phyloP scores from a whole-genome alignment of 2,329 filamentous ascomycete genomes.

The Amesomyces nigricolor region DNA sequence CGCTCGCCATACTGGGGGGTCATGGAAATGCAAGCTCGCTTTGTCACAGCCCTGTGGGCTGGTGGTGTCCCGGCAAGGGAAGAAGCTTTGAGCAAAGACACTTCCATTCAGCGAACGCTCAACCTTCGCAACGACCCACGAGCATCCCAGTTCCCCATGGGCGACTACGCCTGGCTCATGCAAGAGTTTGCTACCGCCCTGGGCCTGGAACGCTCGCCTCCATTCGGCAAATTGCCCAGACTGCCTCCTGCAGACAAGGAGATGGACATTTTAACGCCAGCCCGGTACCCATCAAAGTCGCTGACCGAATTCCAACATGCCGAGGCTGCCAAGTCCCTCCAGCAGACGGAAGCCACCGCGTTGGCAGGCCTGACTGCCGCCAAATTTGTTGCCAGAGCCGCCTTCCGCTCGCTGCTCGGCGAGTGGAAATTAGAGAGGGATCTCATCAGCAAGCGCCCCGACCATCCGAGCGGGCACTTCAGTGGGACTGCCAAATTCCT shows the following conservation, averaged over 20 bases:
- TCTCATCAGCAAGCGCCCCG: constrained; percentile 47
- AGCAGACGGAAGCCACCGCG: constrained; percentile 41
- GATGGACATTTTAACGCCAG: constrained; percentile 52
- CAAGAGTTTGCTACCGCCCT: constrained; percentile 61
- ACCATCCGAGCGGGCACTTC: constrained; percentile 60
- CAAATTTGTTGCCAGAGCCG: constrained; percentile 56
- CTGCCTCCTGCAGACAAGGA: constrained; percentile 38
- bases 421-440: constrained; percentile 59
- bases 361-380: constrained; percentile 38
- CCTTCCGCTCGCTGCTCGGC: constrained; percentile 67
- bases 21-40: constrained; percentile 78
- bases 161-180: constrained; percentile 72
- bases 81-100: constrained; percentile 40
- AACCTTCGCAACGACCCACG: constrained; percentile 47
- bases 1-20: constrained; percentile 80
- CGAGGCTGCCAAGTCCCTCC: constrained; percentile 40
- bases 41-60: constrained; percentile 58
- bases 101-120: constrained; percentile 42
- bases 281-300: constrained; percentile 44
- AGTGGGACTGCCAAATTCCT: constrained; percentile 60
- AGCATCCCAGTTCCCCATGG: constrained; percentile 72
- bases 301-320: constrained; percentile 37
- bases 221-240: constrained; percentile 33
- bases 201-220: constrained; percentile 40
- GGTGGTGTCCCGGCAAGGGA: constrained; percentile 29